phyloP scores from a whole-genome alignment of 164 flowering plant genomes.

The Cinnamomum micranthum region DNA sequence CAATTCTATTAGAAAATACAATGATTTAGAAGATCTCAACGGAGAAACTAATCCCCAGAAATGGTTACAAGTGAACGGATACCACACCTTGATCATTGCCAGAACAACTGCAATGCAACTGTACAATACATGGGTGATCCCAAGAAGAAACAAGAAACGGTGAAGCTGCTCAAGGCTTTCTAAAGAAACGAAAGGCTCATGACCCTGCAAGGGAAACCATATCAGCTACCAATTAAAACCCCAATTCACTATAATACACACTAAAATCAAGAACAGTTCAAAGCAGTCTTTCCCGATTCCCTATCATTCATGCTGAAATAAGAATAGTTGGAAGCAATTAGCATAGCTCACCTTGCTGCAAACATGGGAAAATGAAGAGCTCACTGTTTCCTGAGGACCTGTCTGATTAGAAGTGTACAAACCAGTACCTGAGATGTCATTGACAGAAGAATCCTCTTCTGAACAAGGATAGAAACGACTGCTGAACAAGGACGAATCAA shows the following conservation, averaged over 20 bases:
- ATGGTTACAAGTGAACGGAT: neutral
- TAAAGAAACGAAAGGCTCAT: slow-evolving; percentile 82
- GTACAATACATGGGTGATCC: slow-evolving; percentile 85
- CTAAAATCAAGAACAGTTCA: neutral
- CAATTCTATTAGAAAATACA: neutral
- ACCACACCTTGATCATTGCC: slow-evolving; percentile 74
- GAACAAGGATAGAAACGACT: slow-evolving; percentile 70
- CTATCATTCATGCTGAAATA: neutral
- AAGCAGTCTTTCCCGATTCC: too few relatives aligned
- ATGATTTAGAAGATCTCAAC: neutral
- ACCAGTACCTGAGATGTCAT: slow-evolving; percentile 19
- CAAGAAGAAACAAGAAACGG: slow-evolving; percentile 85
- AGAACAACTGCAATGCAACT: slow-evolving; percentile 71
- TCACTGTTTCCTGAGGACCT: slow-evolving; percentile 23
- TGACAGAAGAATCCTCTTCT: slow-evolving; percentile 36
- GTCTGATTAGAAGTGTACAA: slow-evolving; percentile 30
- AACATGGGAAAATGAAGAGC: slow-evolving; percentile 24
- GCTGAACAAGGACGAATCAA: slow-evolving; percentile 73
- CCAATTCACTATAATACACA: neutral
- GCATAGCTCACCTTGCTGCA: slow-evolving; percentile 59
- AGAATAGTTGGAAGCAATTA: neutral
- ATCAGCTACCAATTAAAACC: neutral
- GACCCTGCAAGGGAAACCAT: slow-evolving; percentile 50
- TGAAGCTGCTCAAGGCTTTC: slow-evolving; percentile 95
- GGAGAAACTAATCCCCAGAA: neutral